Base-by-base conservation (phyloP, 179 eudicot species). In the Dionaea muscipula region DNA sequence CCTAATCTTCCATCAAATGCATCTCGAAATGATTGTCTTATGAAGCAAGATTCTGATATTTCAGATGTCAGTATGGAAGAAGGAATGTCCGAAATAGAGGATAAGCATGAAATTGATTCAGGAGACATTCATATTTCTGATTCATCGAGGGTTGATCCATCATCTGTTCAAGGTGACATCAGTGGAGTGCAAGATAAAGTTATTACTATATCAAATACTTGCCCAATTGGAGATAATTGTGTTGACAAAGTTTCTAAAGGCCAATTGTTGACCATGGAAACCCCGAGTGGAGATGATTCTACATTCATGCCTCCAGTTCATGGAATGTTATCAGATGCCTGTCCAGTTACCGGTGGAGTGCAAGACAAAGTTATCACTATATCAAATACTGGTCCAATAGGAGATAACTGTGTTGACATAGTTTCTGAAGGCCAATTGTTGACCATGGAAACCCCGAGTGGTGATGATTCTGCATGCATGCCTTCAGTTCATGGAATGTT, bases 21-120 rank as follows among this genome's bases (percentile, higher is more conserved):
- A 53, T 53, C 76, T 50, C 61, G 37, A 59, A 53, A 21, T 58
- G 64, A 11, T 12, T 43, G 52, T 46, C 33, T 50, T 56, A 70
- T 60, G 43, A 69, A 66, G 31, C 78, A 68, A 68, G 71, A 47
- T 50, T 59, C 63, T 41, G 83, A 75, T 57, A 75, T 74, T 52
- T 64, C 82, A 19, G 96, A 85, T 73, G 85, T 79, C 52, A 74
- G 65, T 61, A 82, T 88, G 93, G 93, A 84, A 75, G 94, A 73
- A 61, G 85, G 57, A 57, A 60, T 68, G 36, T 67, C 71, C 60
- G 91, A 78, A 62, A 75, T 68, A 64, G 70, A 62, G 56, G 68
- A 60, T 27, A 67, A 61, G 37, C 55, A 65, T 51, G 82, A 71
- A 51, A 43, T 55, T 36, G 37, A 46, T 35, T 74, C 66, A 27